A percentile compares a stretch with the other conserved stretches of the same genome.
Conservation (phyloP, 768 basidiomycete genomes). For the Porphyrellus cyaneotinctus region DNA sequence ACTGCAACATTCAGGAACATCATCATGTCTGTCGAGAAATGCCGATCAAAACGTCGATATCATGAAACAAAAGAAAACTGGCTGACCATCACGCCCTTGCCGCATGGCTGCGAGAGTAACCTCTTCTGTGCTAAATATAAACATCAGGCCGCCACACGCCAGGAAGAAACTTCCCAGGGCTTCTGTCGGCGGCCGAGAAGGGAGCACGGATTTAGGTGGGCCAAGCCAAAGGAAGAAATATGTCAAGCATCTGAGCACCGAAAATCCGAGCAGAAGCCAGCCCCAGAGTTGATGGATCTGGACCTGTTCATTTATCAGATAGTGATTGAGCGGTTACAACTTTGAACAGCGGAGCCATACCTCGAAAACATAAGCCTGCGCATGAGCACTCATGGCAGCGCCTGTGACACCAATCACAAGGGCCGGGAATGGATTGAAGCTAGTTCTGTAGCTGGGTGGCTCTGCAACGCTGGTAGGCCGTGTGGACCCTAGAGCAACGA, state of each 20-base stretch:
- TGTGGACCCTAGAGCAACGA: slow-evolving; percentile 32
- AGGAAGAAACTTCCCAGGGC: slow-evolving; percentile 83
- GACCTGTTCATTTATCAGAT: slow-evolving; percentile 44
- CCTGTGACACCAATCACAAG: slow-evolving; percentile 93
- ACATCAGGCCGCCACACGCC: slow-evolving; percentile 82
- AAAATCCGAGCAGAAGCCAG: slow-evolving; percentile 72
- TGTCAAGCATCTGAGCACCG: slow-evolving; percentile 77
- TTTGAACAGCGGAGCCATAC: slow-evolving; percentile 28
- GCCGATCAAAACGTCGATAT: slow-evolving; percentile 4
- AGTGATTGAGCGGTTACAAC: not conserved
- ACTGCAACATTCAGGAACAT: slow-evolving; percentile 86
- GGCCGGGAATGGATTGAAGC: slow-evolving; percentile 92
- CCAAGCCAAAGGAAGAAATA: slow-evolving; percentile 93
- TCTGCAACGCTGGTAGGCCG: slow-evolving; percentile 44
- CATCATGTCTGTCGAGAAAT: slow-evolving; percentile 59
- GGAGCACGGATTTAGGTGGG: slow-evolving; percentile 79
- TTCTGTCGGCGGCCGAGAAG: slow-evolving; percentile 92
- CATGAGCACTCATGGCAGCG: slow-evolving; percentile 89
- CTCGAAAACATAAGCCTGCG: slow-evolving; percentile 88
- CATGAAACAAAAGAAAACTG: not conserved
- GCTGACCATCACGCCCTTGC: slow-evolving; percentile 73
- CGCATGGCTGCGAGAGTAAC: slow-evolving; percentile 90
- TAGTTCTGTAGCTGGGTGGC: slow-evolving; percentile 67
- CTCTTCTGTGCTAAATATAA: slow-evolving; percentile 89
- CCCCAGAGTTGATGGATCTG: slow-evolving; percentile 93